Evolutionary conservation across 129 eudicot genomes (phyloP), one percentile per base, ranked within the genome.

Genomic region (Flaveria sonorensis): DNA sequence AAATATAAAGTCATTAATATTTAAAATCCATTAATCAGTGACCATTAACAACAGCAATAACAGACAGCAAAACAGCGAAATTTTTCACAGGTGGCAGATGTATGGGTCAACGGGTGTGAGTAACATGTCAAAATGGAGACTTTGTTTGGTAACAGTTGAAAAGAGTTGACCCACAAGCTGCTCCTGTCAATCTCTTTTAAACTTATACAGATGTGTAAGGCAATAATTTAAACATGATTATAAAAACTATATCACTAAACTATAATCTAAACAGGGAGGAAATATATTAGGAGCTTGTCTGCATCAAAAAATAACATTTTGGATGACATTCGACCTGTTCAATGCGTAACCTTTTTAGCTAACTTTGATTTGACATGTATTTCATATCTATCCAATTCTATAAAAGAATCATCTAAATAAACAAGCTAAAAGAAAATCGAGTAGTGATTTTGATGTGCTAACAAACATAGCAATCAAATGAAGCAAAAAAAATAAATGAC

Each of bases 1-100:
- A 48, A 70, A 46, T 24, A 30, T 39, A 11, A 56, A 50, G 36
- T 16, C 57, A 70, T 2, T 47, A 47, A 47, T 10, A 47, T 30
- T 30, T 30, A 30, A 4, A 13, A 78, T 26, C 70, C 42, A 13
- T 59, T 59, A 46, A 46, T 78, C 32, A 57, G 70, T 13, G 67
- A 66, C 36, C 73, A 53, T 14, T 51, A 28, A 67, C 20, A 55
- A 7, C 67, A 55, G 15, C 6, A 46, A 21, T 2, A 39, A 32
- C 30, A 32, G 19, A 26, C 18, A 26, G 6, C 18, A 2, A 26
- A 30, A 4, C 36, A 3, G 36, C 0, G 36, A 30, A 30, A 30
- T 2, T 30, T 61, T 24, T 11, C 39, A 61, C 13, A 61, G 1
- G 6, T 56, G 65, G 65, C 7, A 23, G 24, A 23, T 3, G 16